A percentile compares a stretch with the other conserved stretches of the same genome.
These are phyloP conservation scores for Pseudogymnoascus verrucosus DNA, from an alignment of 2,329 filamentous ascomycete genomes.

Conservation along the genomic window DNA sequence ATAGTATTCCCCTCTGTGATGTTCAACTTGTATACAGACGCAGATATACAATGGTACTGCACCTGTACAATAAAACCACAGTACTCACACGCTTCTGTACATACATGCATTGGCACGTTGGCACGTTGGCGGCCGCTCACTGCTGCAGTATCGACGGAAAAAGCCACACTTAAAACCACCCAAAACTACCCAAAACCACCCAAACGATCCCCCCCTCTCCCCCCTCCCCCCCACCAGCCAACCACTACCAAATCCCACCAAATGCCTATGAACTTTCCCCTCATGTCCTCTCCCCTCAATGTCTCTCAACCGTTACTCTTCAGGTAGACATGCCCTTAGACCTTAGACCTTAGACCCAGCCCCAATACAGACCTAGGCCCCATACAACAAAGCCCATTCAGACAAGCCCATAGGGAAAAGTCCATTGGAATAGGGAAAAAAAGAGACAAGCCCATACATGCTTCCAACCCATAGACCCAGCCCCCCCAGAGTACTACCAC, in stretches of 20 bases:
- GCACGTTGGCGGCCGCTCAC: not conserved
- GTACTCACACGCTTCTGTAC: not conserved
- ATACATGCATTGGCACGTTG: not conserved
- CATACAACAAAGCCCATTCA: not conserved
- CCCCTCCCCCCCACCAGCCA: not conserved
- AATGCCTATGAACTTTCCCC: no score
- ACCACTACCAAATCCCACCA: no score
- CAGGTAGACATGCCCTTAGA: not conserved
- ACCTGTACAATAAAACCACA: not conserved
- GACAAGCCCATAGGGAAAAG: not conserved
- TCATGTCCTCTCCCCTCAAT: no score
- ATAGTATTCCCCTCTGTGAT: not conserved
- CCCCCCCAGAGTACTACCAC: not conserved
- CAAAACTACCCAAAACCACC: not conserved
- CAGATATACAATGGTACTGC: not conserved
- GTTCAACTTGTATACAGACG: not conserved
- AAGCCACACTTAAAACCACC: slow-evolving; percentile 8
- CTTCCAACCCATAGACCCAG: no score
- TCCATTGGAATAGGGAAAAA: no score
- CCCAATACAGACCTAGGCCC: not conserved
- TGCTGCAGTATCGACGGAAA: not conserved
- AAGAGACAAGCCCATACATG: not conserved
- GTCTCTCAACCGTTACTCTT: not conserved
- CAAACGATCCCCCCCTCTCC: not conserved
- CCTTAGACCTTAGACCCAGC: not conserved